Evolutionary conservation across 106 monocot genomes (phyloP).

Genomic region (Narthecium ossifragum): DNA sequence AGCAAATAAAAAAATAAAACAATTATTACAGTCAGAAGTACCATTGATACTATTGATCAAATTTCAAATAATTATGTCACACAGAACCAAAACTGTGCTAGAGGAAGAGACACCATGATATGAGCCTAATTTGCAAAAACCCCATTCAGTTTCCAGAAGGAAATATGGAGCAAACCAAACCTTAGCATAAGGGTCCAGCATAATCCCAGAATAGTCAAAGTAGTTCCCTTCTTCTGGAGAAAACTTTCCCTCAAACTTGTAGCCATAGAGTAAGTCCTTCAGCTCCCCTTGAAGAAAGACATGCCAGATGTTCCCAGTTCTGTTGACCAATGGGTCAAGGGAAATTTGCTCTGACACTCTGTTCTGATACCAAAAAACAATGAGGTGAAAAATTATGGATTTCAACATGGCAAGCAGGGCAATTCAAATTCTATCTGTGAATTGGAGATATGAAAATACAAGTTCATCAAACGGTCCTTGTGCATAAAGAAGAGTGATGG

Average conservation of each 20-base stretch:
- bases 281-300: slow-evolving; percentile 55
- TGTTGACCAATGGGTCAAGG: slow-evolving; percentile 63
- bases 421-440: no score
- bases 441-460: no score
- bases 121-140: no score
- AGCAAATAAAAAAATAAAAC: slow-evolving; percentile 8
- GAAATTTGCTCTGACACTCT: slow-evolving; percentile 48
- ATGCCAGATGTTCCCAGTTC: slow-evolving; percentile 88
- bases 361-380: slow-evolving; percentile 35
- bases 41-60: no score
- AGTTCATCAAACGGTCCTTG: no score
- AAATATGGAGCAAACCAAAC: slow-evolving; percentile 19
- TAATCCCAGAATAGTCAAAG: slow-evolving; percentile 53
- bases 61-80: no score
- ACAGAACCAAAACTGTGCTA: no score
- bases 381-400: background rate
- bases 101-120: no score
- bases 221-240: slow-evolving; percentile 55
- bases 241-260: slow-evolving; percentile 74
- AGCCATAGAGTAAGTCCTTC: slow-evolving; percentile 65
- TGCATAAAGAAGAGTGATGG: no score
- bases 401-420: background rate
- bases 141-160: background rate
- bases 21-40: background rate
- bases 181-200: slow-evolving; percentile 95